Base-by-base conservation (phyloP, 23 red algal genomes). In the Gracilaria caudata region DNA sequence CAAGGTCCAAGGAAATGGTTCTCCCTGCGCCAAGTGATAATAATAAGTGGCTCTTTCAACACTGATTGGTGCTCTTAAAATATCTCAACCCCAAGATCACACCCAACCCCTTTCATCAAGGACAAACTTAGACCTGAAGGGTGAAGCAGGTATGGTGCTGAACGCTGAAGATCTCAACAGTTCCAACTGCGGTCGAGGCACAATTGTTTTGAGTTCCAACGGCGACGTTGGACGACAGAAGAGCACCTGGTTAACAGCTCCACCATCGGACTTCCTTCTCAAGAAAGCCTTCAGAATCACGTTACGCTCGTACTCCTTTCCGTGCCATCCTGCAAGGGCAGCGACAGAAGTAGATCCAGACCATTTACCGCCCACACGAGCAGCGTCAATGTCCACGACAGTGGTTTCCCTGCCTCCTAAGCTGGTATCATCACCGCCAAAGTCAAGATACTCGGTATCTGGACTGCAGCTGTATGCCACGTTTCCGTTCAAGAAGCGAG, bases 401-500 rank as follows among this genome's bases (percentile, higher is more conserved):
- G 30, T 43, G 53, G 26, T 43, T 82, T 82, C 78, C 16, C 19
- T 35, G 30, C 57, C 78, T 5, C 78, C 78, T 8, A 51, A 44
- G 58, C 26, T 25, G 19, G 53, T 63, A 23, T 64, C 29, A 41
- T 82, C 78, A 23, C 78, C 78, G 23, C 57, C 21, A 30, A 82
- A 82, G 12, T 37, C 54, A 45, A 82, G 25, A 23, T 64, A 65
- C 13, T 45, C 57, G 21, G 12, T 60, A 24, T 45, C 36, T 32
- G 41, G 41, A 5, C 19, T 23, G 58, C 78, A 82, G 58, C 53
- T 13, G 6, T 5, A 64, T 10, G 51, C 78, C 4, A 82, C 78
- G 51, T 64, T 82, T 17, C 29, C 78, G 78, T 29, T 44, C 29
- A 82, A 64, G 58, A 82, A 82, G 40, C 53, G 54, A 33, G 78